phyloP scores from a whole-genome alignment of 192 early-diverging fungal species.

The Coemansia sp. region DNA sequence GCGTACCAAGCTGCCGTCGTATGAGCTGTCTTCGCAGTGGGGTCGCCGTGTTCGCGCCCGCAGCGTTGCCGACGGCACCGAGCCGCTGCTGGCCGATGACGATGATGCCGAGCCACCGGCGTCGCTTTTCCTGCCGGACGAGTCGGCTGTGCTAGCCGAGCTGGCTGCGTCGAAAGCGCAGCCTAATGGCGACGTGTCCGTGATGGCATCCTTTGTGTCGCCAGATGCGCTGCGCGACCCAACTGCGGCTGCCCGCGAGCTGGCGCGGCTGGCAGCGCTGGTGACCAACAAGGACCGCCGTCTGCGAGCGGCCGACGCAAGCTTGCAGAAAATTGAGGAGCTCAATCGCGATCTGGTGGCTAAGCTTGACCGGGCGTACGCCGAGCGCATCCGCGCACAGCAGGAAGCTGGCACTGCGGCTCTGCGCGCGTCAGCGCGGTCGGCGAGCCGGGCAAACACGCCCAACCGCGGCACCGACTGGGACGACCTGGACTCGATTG shows the following conservation, averaged over 20 bases:
- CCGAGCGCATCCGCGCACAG: slow-evolving; percentile 23
- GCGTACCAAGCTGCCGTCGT: slow-evolving; percentile 41
- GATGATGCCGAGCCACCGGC: slow-evolving; percentile 32
- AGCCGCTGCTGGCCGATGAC: slow-evolving; percentile 2
- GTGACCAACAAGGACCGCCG: slow-evolving; percentile 14
- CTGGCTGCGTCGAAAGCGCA: slow-evolving; percentile 1
- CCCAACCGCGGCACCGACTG: slow-evolving; percentile 40
- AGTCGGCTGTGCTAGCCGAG: slow-evolving; percentile 25
- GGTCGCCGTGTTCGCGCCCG: slow-evolving; percentile 31
- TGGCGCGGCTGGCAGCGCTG: slow-evolving; percentile 17
- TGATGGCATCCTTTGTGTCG: neutral
- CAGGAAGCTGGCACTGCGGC: slow-evolving; percentile 23
- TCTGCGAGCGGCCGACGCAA: slow-evolving; percentile 8
- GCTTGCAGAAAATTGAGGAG: slow-evolving; percentile 22
- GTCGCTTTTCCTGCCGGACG: slow-evolving; percentile 34
- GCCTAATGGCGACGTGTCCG: neutral
- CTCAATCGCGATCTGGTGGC: slow-evolving; percentile 30
- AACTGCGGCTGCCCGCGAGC: slow-evolving; percentile 8
- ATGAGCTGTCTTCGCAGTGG: slow-evolving; percentile 38
- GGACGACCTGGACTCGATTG: slow-evolving; percentile 42
- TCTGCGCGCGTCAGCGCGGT: slow-evolving; percentile 16
- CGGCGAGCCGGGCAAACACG: slow-evolving; percentile 17
- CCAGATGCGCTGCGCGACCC: slow-evolving; percentile 14
- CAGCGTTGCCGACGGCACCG: slow-evolving; percentile 22
- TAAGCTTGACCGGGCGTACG: slow-evolving; percentile 24